Conservation (phyloP, 306 rosid species). For the Cucumis hystrix region DNA sequence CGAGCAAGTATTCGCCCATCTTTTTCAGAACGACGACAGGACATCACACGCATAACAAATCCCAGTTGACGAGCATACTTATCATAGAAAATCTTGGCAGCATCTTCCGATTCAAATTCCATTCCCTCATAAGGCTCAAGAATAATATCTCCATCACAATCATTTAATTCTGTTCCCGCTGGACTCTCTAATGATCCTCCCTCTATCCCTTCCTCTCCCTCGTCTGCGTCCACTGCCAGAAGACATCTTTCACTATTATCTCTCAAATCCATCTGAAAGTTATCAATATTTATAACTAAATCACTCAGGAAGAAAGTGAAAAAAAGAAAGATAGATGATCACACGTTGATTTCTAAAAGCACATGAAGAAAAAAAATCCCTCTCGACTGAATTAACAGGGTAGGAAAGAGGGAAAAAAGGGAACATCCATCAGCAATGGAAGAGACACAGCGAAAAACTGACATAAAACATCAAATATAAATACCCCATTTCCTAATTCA, state of each 20-base stretch:
- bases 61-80: slow-evolving; percentile 74
- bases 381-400: not conserved
- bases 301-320: not conserved
- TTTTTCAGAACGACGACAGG: slow-evolving; percentile 91
- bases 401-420: not conserved
- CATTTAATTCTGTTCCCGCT: slow-evolving; percentile 21
- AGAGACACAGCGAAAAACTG: not conserved
- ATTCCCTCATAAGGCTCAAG: slow-evolving; percentile 73
- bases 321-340: not conserved
- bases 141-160: slow-evolving; percentile 30
- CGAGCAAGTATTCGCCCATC: slow-evolving; percentile 96
- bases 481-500: not conserved
- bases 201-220: slow-evolving; percentile 30
- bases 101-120: slow-evolving; percentile 93
- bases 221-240: slow-evolving; percentile 59
- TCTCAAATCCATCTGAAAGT: slow-evolving; percentile 13
- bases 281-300: slow-evolving; percentile 1
- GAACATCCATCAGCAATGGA: not conserved
- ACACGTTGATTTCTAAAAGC: not conserved
- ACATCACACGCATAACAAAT: slow-evolving; percentile 96
- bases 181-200: slow-evolving; percentile 30
- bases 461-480: not conserved
- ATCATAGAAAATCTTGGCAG: slow-evolving; percentile 87
- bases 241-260: slow-evolving; percentile 11
- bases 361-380: not conserved